Conservation (phyloP, 2,329 filamentous ascomycete species). For the Stylonectria norvegica region DNA sequence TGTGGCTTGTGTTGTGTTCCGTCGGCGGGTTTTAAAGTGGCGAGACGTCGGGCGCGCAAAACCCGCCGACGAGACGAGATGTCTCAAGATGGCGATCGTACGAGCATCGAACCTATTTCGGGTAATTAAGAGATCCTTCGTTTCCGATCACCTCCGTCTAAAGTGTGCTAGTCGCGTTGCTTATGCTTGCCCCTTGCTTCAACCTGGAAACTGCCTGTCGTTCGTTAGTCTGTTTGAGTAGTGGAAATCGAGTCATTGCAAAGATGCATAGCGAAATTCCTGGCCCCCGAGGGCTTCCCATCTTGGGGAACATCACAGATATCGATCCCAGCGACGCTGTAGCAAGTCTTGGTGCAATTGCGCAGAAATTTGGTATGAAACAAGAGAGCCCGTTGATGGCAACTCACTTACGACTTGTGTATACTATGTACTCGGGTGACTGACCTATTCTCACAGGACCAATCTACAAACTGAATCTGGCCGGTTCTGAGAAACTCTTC, state of each 20-base stretch:
- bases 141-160: too few species aligned
- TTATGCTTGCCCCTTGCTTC: too few species aligned
- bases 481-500: conserved; percentile 6
- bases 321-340: conserved; percentile 8
- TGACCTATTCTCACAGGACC: conserved; percentile 3
- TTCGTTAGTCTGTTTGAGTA: not conserved
- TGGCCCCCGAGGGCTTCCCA: conserved; percentile 4
- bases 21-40: too few species aligned
- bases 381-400: not conserved
- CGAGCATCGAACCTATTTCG: too few species aligned
- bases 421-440: too few species aligned
- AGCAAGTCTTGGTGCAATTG: conserved; percentile 4
- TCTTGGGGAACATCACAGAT: conserved; percentile 8
- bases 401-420: not conserved
- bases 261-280: conserved; percentile 6
- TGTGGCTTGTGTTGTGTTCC: too few species aligned
- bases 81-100: too few species aligned
- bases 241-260: not conserved
- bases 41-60: too few species aligned
- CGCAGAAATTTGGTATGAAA: conserved; percentile 4
- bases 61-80: too few species aligned
- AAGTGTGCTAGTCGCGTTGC: too few species aligned
- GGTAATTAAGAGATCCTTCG: too few species aligned
- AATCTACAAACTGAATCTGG: conserved; percentile 9
- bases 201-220: too few species aligned